Evolutionary conservation across 176 grass and related monocot genomes (phyloP).

Genomic region (Phyllostachys edulis): DNA sequence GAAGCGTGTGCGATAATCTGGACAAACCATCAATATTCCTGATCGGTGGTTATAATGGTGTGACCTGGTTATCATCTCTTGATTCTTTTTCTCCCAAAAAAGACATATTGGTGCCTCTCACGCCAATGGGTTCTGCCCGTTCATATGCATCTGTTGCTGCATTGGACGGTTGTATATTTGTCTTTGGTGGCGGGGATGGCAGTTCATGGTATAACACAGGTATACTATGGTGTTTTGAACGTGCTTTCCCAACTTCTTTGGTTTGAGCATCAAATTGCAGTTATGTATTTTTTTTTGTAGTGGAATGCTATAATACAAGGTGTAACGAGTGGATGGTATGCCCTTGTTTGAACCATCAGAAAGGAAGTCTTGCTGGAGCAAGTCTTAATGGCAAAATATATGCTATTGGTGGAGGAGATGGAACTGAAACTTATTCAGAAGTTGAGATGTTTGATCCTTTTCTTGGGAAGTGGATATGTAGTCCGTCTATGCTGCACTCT

Average conservation of each 20-base stretch:
- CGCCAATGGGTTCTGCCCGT: conserved; percentile 60
- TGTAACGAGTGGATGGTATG: conserved; percentile 70
- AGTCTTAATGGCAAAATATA: conserved; percentile 73
- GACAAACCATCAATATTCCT: conserved; percentile 53
- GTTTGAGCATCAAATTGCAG: conserved; percentile 14
- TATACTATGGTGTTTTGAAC: conserved; percentile 24
- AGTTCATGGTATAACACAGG: conserved; percentile 53
- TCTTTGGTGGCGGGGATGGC: conserved; percentile 75
- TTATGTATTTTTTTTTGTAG: conserved; percentile 36
- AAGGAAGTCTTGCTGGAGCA: conserved; percentile 73
- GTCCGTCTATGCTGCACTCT: conserved; percentile 50
- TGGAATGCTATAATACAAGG: conserved; percentile 80
- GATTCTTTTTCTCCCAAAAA: conserved; percentile 67
- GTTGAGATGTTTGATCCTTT: conserved; percentile 91
- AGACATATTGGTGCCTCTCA: conserved; percentile 57
- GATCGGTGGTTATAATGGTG: conserved; percentile 78
- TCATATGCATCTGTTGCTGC: conserved; percentile 67
- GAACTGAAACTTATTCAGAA: conserved; percentile 56
- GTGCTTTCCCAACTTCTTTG: conserved; percentile 16
- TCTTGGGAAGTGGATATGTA: conserved; percentile 76
- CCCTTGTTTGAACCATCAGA: conserved; percentile 63
- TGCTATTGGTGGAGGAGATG: conserved; percentile 90
- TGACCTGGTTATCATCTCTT: conserved; percentile 74
- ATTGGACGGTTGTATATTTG: conserved; percentile 67
- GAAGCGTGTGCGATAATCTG: conserved; percentile 27